Evolutionary conservation across 331 rosid species (phyloP).

Genomic region (Cucumis variabilis): DNA sequence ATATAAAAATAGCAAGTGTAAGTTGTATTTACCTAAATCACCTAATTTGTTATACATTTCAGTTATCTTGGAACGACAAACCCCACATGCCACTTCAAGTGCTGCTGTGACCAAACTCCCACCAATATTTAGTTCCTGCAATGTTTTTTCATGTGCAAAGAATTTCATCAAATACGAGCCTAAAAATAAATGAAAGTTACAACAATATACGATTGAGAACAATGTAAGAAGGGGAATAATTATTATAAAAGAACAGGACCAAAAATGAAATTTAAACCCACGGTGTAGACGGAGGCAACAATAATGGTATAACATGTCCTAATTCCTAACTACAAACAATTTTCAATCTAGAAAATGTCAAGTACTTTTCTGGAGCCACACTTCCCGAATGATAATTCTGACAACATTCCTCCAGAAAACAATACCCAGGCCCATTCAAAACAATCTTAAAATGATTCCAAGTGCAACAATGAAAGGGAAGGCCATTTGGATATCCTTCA

Average conservation of each 20-base stretch:
- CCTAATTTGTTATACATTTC: slow-evolving; percentile 92
- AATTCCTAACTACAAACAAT: not conserved
- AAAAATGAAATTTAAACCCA: not conserved
- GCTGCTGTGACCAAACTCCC: slow-evolving; percentile 88
- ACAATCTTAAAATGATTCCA: not conserved
- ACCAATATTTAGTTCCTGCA: slow-evolving; percentile 90
- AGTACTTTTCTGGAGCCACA: not conserved
- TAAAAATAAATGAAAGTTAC: not conserved
- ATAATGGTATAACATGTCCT: not conserved
- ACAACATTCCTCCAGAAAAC: slow-evolving; percentile 19
- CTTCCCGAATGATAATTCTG: not conserved
- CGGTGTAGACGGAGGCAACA: not conserved
- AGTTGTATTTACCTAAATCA: slow-evolving; percentile 71
- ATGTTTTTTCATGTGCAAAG: not conserved
- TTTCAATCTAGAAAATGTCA: not conserved
- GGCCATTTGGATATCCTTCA: slow-evolving; percentile 2
- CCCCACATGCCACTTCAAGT: slow-evolving; percentile 87
- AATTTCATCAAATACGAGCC: not conserved
- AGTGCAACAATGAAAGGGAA: not conserved
- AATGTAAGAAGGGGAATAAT: not conserved
- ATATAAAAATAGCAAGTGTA: slow-evolving; percentile 37
- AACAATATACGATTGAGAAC: not conserved
- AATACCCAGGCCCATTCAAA: not conserved
- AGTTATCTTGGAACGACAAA: slow-evolving; percentile 66
- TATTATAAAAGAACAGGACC: not conserved